phyloP scores from a whole-genome alignment of 2,329 filamentous ascomycete genomes.

The Cercospora zeae-maydis region DNA sequence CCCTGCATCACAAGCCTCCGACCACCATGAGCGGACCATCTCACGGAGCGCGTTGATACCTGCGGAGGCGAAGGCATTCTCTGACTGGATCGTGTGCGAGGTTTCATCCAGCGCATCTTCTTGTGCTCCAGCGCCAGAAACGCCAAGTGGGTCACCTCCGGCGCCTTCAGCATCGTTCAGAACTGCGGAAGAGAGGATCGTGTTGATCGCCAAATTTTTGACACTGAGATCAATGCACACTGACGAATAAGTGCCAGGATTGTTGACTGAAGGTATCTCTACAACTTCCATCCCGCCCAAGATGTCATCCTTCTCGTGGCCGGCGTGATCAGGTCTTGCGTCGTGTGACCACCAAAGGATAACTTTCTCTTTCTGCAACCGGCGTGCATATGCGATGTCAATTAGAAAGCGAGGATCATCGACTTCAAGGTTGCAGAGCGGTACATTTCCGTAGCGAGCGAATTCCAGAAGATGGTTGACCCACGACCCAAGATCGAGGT shows the following conservation, averaged over 20 bases:
- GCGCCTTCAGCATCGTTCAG: conserved; percentile 94
- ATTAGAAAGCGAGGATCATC: conserved; percentile 95
- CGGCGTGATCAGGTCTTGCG: conserved; percentile 87
- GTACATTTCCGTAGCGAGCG: conserved; percentile 87
- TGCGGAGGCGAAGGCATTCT: conserved; percentile 89
- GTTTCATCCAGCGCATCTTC: conserved; percentile 61
- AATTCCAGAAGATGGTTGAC: conserved; percentile 82
- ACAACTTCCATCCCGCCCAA: conserved; percentile 73
- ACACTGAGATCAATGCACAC: conserved; percentile 95
- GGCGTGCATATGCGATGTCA: conserved; percentile 87
- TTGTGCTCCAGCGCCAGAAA: conserved; percentile 68
- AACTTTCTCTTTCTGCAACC: conserved; percentile 85
- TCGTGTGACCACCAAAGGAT: conserved; percentile 95
- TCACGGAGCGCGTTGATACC: conserved; percentile 87
- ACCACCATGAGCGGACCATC: conserved; percentile 99
- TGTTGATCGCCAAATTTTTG: conserved; percentile 94
- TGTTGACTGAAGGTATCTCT: conserved; percentile 89
- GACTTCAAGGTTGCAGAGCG: conserved; percentile 88
- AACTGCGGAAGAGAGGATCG: conserved; percentile 89
- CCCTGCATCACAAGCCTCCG: conserved; percentile 66
- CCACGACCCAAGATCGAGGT: conserved; percentile 90
- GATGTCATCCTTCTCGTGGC: conserved; percentile 90
- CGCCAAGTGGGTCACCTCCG: conserved; percentile 66
- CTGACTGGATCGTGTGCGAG: conserved; percentile 70
- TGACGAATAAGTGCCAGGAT: conserved; percentile 87